Evolutionary conservation across 345 rosid species (phyloP).

Genomic region (Bruguiera sexangula): DNA sequence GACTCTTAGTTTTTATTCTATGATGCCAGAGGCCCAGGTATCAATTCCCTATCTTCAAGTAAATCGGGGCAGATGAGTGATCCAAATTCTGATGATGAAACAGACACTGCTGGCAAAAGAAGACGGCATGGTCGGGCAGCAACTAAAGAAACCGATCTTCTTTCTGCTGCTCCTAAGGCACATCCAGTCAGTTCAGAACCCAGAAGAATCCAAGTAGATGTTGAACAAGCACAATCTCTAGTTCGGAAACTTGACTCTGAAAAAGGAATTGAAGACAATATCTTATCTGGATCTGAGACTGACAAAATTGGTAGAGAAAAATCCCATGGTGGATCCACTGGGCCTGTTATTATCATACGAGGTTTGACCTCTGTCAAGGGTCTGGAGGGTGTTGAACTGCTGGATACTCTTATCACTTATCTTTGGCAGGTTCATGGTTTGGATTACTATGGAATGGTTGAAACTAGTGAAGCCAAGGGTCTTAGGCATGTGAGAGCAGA

Average conservation of each 20-base stretch:
- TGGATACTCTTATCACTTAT: constrained; percentile 87
- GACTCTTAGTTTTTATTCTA: constrained; percentile 11
- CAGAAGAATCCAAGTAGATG: constrained; percentile 69
- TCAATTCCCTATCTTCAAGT: constrained; percentile 41
- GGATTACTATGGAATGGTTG: constrained; percentile 86
- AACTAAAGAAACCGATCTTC: constrained; percentile 59
- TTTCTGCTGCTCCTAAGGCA: constrained; percentile 83
- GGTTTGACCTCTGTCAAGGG: constrained; percentile 97
- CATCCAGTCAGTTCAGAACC: constrained; percentile 71
- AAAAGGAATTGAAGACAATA: constrained; percentile 71
- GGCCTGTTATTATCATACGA: constrained; percentile 84
- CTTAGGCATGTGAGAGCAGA: constrained; percentile 80
- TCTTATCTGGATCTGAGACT: constrained; percentile 65
- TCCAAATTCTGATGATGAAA: constrained; percentile 81
- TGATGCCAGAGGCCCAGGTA: constrained; percentile 71
- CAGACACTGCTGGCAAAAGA: constrained; percentile 64
- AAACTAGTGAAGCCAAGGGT: constrained; percentile 88
- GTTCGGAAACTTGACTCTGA: constrained; percentile 88
- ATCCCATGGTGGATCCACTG: constrained; percentile 67
- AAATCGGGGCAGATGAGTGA: constrained; percentile 63
- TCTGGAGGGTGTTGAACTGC: constrained; percentile 88
- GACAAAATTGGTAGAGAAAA: constrained; percentile 70
- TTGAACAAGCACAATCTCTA: constrained; percentile 83
- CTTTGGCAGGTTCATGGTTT: constrained; percentile 96
- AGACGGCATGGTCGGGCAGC: constrained; percentile 53